Conservation (phyloP, 805 yeast species). For the Lipomyces anomalus region DNA sequence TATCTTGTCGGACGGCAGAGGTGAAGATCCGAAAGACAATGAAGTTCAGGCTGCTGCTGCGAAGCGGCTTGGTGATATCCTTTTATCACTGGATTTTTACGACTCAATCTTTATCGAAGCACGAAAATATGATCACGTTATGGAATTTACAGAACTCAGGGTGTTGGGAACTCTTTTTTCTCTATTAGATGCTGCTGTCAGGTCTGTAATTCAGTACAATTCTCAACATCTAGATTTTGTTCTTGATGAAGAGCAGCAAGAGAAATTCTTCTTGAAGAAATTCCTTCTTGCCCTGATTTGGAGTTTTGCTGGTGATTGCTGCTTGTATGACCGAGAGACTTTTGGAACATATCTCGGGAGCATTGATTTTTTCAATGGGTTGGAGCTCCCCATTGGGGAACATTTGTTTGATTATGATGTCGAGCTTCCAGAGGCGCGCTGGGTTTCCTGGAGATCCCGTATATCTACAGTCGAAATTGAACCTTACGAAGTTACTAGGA, state of each 20-base stretch:
- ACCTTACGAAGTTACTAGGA: constrained; percentile 51
- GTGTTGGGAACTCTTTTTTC: constrained; percentile 39
- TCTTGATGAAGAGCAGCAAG: constrained; percentile 28
- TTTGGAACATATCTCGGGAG: constrained; percentile 35
- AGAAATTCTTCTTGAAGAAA: constrained; percentile 21
- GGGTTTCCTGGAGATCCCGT: constrained; percentile 40
- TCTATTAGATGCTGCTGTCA: constrained; percentile 37
- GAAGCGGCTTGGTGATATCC: background rate
- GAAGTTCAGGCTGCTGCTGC: constrained; percentile 1
- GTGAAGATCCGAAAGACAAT: background rate
- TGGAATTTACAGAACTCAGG: constrained; percentile 42
- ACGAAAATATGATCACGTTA: constrained; percentile 41
- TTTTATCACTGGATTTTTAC: constrained; percentile 17
- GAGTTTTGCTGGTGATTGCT: constrained; percentile 61
- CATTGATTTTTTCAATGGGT: constrained; percentile 22
- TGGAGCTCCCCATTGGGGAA: constrained; percentile 16
- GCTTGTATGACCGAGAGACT: constrained; percentile 35
- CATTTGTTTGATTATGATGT: constrained; percentile 42
- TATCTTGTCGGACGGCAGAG: background rate
- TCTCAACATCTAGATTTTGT: constrained; percentile 27
- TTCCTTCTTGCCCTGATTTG: constrained; percentile 43
- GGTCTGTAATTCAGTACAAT: constrained; percentile 27
- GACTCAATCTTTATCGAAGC: constrained; percentile 31
- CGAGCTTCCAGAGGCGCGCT: constrained; percentile 41
- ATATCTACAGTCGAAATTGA: constrained; percentile 47